Evolutionary conservation across 2,329 filamentous ascomycete species (phyloP).

Genomic region (Pyrenophora graminea): DNA sequence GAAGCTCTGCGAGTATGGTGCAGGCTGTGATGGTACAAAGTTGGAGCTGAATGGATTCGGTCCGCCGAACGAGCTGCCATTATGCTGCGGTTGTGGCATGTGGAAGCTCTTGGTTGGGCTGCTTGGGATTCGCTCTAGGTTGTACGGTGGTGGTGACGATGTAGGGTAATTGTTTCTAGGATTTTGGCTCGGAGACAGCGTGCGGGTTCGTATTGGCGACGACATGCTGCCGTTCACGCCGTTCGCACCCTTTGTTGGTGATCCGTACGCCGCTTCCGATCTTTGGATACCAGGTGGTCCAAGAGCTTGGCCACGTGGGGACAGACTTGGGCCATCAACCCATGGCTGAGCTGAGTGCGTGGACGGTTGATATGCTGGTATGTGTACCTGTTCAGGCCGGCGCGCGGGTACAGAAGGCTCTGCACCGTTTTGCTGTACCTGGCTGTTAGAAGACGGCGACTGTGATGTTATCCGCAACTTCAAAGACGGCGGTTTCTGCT

Average conservation of each 20-base stretch:
- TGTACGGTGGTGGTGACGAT: constrained; percentile 44
- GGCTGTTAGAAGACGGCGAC: constrained; percentile 45
- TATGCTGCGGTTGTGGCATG: constrained; percentile 30
- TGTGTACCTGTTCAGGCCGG: constrained; percentile 25
- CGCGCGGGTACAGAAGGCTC: constrained; percentile 13
- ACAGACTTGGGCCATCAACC: constrained; percentile 51
- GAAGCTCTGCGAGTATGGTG: constrained; percentile 34
- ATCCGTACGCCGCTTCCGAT: constrained; percentile 45
- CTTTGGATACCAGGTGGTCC: constrained; percentile 49
- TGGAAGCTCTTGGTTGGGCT: constrained; percentile 36
- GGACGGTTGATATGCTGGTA: constrained; percentile 27
- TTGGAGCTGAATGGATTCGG: constrained; percentile 21
- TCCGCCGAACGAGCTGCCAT: constrained; percentile 33
- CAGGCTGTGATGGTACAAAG: constrained; percentile 24
- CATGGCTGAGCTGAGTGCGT: constrained; percentile 34
- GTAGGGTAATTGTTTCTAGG: constrained; percentile 25
- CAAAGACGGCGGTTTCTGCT: constrained; percentile 65
- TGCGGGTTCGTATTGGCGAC: constrained; percentile 29
- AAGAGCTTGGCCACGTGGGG: constrained; percentile 50
- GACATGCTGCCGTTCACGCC: constrained; percentile 34
- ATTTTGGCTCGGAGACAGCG: constrained; percentile 27
- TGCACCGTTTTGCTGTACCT: constrained; percentile 25
- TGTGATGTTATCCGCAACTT: constrained; percentile 61
- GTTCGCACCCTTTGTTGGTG: constrained; percentile 32
- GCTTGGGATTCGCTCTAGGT: constrained; percentile 28